phyloP scores from a whole-genome alignment of 106 monocot species.

The Amphibolis antarctica region DNA sequence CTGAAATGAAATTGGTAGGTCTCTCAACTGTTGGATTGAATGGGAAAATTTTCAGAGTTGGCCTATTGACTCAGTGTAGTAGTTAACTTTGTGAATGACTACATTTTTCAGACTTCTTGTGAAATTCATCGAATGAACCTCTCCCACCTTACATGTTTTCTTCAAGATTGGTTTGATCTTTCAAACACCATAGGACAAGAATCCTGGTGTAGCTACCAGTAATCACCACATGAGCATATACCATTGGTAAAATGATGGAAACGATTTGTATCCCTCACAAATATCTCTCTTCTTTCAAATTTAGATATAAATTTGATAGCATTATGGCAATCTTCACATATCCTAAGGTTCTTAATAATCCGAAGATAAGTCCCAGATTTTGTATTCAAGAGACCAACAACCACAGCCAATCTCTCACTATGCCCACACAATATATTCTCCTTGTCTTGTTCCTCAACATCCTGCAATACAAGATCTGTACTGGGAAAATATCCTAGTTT shows the following conservation, averaged over 20 bases:
- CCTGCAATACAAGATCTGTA: conserved; percentile 57
- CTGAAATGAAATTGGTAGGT: too few relatives aligned
- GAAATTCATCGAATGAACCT: too few relatives aligned
- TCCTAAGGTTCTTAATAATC: conserved; percentile 76
- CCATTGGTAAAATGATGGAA: conserved; percentile 85
- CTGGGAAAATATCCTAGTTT: conserved; percentile 39
- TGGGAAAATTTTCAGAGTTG: too few relatives aligned
- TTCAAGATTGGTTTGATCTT: too few relatives aligned
- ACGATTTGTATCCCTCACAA: conserved; percentile 68
- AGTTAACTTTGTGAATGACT: too few relatives aligned
- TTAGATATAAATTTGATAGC: conserved; percentile 65
- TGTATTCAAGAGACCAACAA: conserved; percentile 57
- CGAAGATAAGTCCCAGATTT: conserved; percentile 36
- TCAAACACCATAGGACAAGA: too few relatives aligned
- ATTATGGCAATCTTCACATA: conserved; percentile 70
- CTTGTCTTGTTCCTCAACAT: conserved; percentile 93
- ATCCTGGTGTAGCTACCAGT: conserved; percentile 32
- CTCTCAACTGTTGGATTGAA: too few relatives aligned
- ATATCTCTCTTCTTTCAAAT: conserved; percentile 59
- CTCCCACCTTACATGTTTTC: too few relatives aligned
- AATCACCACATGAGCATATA: conserved; percentile 69
- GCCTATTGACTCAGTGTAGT: too few relatives aligned
- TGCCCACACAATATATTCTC: conserved; percentile 75
- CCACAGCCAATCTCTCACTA: conserved; percentile 79
- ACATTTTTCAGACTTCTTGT: too few relatives aligned